Conservation (phyloP, 2,329 filamentous ascomycete species). For the Cryphonectria japonica region DNA sequence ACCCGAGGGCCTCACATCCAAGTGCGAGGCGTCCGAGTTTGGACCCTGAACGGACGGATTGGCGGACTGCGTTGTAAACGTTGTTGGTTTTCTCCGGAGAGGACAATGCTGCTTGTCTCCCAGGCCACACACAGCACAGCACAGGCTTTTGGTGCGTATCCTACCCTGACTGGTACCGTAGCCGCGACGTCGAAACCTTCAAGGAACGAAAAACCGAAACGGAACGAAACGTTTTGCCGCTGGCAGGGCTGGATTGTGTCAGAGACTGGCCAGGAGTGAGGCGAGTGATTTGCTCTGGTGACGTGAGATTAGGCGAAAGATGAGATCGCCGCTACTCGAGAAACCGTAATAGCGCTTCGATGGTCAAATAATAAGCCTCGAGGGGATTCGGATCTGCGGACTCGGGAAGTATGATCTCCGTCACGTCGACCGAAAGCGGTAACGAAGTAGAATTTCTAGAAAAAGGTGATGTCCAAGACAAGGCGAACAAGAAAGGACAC, state of each 20-base stretch:
- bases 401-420: not conserved
- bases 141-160: not conserved
- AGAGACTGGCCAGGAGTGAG: not conserved
- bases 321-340: conserved; percentile 3
- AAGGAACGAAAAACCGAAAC: not conserved
- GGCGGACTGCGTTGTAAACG: not conserved
- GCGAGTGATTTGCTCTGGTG: not conserved
- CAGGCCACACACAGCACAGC: not conserved
- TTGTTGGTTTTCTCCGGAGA: not conserved
- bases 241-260: not conserved
- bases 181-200: not conserved
- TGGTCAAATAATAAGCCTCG: not conserved
- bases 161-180: not conserved
- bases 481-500: conserved; percentile 1
- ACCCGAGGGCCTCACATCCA: conserved; percentile 2
- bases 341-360: conserved; percentile 1
- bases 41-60: not conserved
- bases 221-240: conserved; percentile 8
- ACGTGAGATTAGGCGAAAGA: conserved; percentile 10
- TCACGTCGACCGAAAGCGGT: not conserved
- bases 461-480: not conserved
- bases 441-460: not conserved
- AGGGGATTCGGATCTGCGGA: conserved; percentile 9
- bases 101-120: not conserved
- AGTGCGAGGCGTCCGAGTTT: not conserved